phyloP scores from a whole-genome alignment of 306 rosid genomes.

The Oxytropis ochrocephala region DNA sequence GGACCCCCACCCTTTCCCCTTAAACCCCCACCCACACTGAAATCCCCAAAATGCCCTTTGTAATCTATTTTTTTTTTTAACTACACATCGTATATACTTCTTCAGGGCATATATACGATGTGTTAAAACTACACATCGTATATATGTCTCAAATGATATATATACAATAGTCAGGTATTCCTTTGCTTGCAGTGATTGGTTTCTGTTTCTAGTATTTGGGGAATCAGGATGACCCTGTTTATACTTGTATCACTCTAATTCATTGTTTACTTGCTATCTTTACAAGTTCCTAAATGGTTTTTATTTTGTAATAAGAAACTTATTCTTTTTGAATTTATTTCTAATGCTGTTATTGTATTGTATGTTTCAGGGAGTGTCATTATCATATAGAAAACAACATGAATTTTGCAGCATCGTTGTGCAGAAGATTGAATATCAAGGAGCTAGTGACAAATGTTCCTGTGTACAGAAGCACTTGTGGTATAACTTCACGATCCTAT shows the following conservation, averaged over 20 bases:
- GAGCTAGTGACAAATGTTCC: slow-evolving; percentile 54
- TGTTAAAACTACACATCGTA: too few relatives aligned
- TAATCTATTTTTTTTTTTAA: too few relatives aligned
- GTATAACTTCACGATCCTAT: slow-evolving; percentile 31
- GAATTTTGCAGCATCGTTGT: slow-evolving; percentile 51
- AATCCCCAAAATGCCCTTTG: too few relatives aligned
- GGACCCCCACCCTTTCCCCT: too few relatives aligned
- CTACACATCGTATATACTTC: too few relatives aligned
- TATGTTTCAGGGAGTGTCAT: slow-evolving; percentile 22
- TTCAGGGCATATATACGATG: too few relatives aligned
- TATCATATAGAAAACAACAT: slow-evolving; percentile 17
- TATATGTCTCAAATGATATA: too few relatives aligned
- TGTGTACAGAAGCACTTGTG: slow-evolving; percentile 48
- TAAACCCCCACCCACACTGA: too few relatives aligned
- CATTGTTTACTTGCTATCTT: neutral
- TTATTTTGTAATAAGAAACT: too few relatives aligned
- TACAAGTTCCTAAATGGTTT: neutral
- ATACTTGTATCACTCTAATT: neutral
- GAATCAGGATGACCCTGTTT: neutral
- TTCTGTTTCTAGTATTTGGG: neutral
- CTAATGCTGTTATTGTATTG: neutral
- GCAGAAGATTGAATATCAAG: slow-evolving; percentile 60
- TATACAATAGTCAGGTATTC: neutral
- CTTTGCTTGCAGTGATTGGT: neutral
- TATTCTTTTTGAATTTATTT: neutral